These are phyloP conservation scores for Albugo laibachii DNA, from an alignment of 352 stramenopile species.

Conservation along the genomic window DNA sequence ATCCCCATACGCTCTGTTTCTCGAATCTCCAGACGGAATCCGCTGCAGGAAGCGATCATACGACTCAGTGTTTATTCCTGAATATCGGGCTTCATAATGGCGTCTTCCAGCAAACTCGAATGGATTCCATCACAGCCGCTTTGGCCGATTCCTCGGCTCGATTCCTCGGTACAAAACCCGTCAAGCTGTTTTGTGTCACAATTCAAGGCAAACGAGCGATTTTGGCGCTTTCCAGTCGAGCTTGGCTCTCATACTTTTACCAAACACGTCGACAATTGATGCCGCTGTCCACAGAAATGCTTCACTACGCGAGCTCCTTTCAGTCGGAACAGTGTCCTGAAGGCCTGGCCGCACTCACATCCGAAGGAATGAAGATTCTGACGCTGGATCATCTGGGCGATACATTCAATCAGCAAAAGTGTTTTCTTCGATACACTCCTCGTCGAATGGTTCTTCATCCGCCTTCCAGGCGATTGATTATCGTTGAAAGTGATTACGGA, in stretches of 20 bases:
- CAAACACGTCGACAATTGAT: conserved; percentile 82
- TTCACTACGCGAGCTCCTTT: conserved; percentile 93
- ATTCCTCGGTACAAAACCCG: conserved; percentile 87
- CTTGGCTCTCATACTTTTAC: conserved; percentile 93
- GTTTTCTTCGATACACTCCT: conserved; percentile 94
- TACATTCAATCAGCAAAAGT: conserved; percentile 93
- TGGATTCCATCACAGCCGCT: conserved; percentile 77
- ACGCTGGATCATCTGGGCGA: conserved; percentile 90
- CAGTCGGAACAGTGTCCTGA: conserved; percentile 90
- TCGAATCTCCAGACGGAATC: conserved; percentile 64
- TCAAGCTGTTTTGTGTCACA: conserved; percentile 88
- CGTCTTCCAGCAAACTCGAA: conserved; percentile 81
- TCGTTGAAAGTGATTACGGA: conserved; percentile 98
- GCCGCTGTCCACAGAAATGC: conserved; percentile 88
- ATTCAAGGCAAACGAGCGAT: conserved; percentile 82
- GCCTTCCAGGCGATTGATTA: conserved; percentile 68
- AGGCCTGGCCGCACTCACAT: conserved; percentile 91
- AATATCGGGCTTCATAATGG: conserved; percentile 89
- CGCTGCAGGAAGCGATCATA: conserved; percentile 10
- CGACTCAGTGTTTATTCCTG: conserved; percentile 46
- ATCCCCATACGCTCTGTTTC: conserved; percentile 66
- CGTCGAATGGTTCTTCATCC: conserved; percentile 87
- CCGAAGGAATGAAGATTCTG: conserved; percentile 94
- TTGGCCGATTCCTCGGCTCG: conserved; percentile 79
- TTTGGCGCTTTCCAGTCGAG: conserved; percentile 85